Conservation (phyloP, 2,329 filamentous ascomycete genomes). For the Claviceps purpurea region DNA sequence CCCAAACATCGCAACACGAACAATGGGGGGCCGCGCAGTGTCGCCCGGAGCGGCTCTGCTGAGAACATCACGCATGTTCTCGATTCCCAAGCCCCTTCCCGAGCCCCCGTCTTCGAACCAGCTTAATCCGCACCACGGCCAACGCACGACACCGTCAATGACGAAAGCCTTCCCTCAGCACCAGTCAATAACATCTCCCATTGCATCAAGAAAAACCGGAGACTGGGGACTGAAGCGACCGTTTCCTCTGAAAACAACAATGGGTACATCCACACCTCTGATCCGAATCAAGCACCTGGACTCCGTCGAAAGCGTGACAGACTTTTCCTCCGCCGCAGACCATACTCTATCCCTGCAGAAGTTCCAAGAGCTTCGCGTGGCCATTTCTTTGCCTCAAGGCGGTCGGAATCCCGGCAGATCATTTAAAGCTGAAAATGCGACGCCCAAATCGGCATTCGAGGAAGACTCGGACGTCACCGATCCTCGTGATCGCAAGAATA, state of each 20-base stretch:
- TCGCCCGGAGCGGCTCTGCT: constrained; percentile 58
- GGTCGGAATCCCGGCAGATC: constrained; percentile 7
- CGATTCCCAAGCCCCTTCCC: constrained; percentile 64
- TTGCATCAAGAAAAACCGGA: constrained; percentile 57
- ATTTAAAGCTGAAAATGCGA: too few species aligned
- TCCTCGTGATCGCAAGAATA: constrained; percentile 20
- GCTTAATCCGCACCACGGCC: constrained; percentile 15
- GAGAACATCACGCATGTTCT: constrained; percentile 79
- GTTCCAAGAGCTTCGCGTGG: constrained; percentile 69
- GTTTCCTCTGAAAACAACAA: constrained; percentile 63
- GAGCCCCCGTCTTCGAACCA: constrained; percentile 37
- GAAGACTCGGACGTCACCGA: constrained; percentile 41
- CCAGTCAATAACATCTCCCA: constrained; percentile 68
- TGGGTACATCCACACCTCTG: constrained; percentile 57
- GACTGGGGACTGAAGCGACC: constrained; percentile 91
- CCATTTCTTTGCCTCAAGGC: constrained; percentile 43
- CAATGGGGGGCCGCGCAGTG: constrained; percentile 24
- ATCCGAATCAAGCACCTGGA: constrained; percentile 70
- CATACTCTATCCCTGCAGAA: constrained; percentile 71
- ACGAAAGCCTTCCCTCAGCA: constrained; percentile 70
- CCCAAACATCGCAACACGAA: constrained; percentile 13
- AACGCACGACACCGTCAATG: constrained; percentile 25
- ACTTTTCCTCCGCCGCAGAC: constrained; percentile 72
- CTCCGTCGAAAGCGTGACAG: constrained; percentile 76
- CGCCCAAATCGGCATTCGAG: constrained; percentile 44